These are phyloP conservation scores for Xylaria sp. DNA, from an alignment of 2,329 filamentous ascomycete species.

Conservation along the genomic window DNA sequence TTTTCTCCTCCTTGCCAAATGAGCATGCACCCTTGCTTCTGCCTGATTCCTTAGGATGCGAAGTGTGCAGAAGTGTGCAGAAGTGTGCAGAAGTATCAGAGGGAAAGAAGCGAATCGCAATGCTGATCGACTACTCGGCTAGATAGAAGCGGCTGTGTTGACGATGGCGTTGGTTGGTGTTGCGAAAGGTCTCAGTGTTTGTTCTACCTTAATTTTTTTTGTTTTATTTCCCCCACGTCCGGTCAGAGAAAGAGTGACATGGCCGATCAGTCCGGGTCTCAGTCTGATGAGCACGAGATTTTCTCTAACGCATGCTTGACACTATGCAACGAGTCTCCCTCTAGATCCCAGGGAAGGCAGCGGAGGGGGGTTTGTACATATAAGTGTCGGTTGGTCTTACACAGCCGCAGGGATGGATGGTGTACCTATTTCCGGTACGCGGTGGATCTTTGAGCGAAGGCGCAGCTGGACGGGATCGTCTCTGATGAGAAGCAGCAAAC, in stretches of 20 bases:
- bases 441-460: not conserved
- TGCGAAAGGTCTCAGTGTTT: slow-evolving; percentile 7
- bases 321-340: slow-evolving; percentile 4
- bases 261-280: slow-evolving; percentile 4
- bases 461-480: not conserved
- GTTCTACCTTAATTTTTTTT: too few relatives aligned
- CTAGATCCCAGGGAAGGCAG: not conserved
- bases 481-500: not conserved
- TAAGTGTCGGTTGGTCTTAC: not conserved
- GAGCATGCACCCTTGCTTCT: not conserved
- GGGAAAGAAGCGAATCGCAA: not conserved
- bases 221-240: slow-evolving; percentile 13
- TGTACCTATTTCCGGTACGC: not conserved
- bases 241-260: slow-evolving; percentile 8
- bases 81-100: not conserved
- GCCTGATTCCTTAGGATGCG: not conserved
- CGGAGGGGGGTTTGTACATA: not conserved
- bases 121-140: not conserved
- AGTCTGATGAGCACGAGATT: slow-evolving; percentile 10
- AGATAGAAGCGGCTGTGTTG: not conserved
- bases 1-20: not conserved
- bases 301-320: slow-evolving; percentile 18
- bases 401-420: slow-evolving; percentile 3
- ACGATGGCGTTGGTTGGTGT: slow-evolving; percentile 4
- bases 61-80: not conserved